A percentile compares a stretch with the other conserved stretches of the same genome.
Conservation (phyloP, 1,139 yeast genomes). For the Saccharomyces hybrid region DNA sequence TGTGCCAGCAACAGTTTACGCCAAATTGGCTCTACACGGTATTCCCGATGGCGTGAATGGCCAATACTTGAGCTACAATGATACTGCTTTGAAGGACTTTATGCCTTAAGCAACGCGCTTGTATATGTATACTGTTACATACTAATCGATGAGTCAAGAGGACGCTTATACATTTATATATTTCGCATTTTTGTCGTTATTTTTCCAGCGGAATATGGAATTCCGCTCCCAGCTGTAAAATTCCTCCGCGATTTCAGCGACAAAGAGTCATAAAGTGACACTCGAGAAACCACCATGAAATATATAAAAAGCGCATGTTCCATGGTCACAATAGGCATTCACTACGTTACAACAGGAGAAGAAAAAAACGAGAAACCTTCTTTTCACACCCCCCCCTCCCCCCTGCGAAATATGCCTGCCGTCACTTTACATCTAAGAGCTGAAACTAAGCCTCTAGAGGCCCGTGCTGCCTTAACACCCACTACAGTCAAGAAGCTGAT, state of each 20-base stretch:
- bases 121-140: too few species aligned
- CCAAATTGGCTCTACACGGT: conserved; percentile 56
- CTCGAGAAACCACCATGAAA: neutral
- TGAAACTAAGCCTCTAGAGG: conserved; percentile 94
- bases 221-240: neutral
- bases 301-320: neutral
- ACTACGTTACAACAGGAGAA: neutral
- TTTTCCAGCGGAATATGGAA: neutral
- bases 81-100: conserved; percentile 30
- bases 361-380: too few species aligned
- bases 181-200: neutral
- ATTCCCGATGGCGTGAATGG: conserved; percentile 54
- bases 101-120: neutral
- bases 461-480: conserved; percentile 95
- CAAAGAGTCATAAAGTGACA: neutral
- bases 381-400: neutral
- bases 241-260: neutral
- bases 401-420: conserved; percentile 11
- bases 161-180: neutral
- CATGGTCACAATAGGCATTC: conserved; percentile 3
- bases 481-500: conserved; percentile 74
- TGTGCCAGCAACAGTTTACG: conserved; percentile 64
- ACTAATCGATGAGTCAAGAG: neutral
- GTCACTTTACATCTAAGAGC: conserved; percentile 80
- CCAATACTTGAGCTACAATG: conserved; percentile 54